A percentile compares a stretch with the other conserved stretches of the same genome.
phyloP scores from a whole-genome alignment of 192 early-diverging fungal species.

The Backusella westeae region DNA sequence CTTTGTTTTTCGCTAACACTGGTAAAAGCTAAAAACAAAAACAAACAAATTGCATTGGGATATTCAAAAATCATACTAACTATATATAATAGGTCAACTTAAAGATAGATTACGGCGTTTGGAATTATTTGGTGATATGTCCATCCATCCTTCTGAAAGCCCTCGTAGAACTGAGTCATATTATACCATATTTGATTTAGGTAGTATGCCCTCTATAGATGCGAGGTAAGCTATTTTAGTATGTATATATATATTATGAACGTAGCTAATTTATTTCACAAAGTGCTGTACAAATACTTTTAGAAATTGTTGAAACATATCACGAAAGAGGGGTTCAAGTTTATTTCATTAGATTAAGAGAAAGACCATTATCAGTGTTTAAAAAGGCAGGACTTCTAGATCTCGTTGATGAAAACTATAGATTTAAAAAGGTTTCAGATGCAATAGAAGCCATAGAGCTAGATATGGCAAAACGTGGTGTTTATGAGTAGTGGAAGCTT shows the following conservation, averaged over 20 bases:
- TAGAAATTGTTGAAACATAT: constrained; percentile 91
- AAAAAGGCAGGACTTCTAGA: constrained; percentile 65
- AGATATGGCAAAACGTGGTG: constrained; percentile 15
- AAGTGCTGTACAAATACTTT: constrained; percentile 63
- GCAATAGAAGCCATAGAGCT: constrained; percentile 34
- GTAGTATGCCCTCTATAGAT: constrained; percentile 85
- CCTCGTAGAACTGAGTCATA: constrained; percentile 65
- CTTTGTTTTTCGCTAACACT: constrained; percentile 94
- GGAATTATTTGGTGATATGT: constrained; percentile 91
- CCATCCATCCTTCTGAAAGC: constrained; percentile 90
- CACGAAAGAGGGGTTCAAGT: constrained; percentile 73
- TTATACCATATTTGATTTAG: constrained; percentile 89
- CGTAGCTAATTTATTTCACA: not conserved
- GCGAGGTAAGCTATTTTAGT: constrained; percentile 49
- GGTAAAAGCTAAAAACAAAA: constrained; percentile 16
- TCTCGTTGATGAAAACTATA: constrained; percentile 59
- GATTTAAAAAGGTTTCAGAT: constrained; percentile 63
- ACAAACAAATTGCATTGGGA: not conserved
- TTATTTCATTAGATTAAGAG: constrained; percentile 86
- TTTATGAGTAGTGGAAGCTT: not conserved
- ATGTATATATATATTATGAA: not conserved
- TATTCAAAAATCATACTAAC: not conserved
- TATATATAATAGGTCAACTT: constrained; percentile 67
- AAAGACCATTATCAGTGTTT: constrained; percentile 66
- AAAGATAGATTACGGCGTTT: constrained; percentile 93